Conservation (phyloP, 2,329 filamentous ascomycete species). For the Fusarium begoniae region DNA sequence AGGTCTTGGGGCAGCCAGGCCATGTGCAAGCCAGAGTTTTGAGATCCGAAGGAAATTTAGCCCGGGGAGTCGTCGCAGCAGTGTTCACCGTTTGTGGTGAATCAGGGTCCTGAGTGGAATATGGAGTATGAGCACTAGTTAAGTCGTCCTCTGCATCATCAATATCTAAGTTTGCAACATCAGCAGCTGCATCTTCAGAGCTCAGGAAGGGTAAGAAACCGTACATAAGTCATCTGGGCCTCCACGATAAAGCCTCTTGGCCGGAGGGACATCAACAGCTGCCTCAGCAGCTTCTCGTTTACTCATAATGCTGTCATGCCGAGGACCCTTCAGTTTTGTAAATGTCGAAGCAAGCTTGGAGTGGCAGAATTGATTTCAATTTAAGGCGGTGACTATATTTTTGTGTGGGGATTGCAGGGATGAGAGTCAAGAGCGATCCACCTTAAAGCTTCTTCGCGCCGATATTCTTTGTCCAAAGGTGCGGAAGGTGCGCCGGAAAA, state of each 20-base stretch:
- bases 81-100: slow-evolving; percentile 46
- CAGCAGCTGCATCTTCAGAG: slow-evolving; percentile 1
- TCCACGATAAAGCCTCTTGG: slow-evolving; percentile 41
- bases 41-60: slow-evolving; percentile 72
- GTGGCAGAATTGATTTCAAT: slow-evolving; percentile 47
- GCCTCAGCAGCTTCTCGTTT: slow-evolving; percentile 45
- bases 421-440: slow-evolving; percentile 4
- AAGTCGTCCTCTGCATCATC: slow-evolving; percentile 49
- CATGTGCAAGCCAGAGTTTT: slow-evolving; percentile 83
- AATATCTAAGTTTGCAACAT: slow-evolving; percentile 34
- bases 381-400: slow-evolving; percentile 49
- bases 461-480: neutral
- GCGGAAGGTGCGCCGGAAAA: slow-evolving; percentile 38
- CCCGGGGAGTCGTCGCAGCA: slow-evolving; percentile 53
- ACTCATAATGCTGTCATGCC: slow-evolving; percentile 45
- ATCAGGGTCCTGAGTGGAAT: slow-evolving; percentile 45
- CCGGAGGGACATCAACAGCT: slow-evolving; percentile 35
- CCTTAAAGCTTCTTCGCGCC: slow-evolving; percentile 1
- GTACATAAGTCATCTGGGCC: slow-evolving; percentile 38
- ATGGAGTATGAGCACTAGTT: slow-evolving; percentile 46
- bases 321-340: slow-evolving; percentile 8
- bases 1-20: slow-evolving; percentile 80
- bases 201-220: neutral
- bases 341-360: slow-evolving; percentile 12
- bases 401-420: slow-evolving; percentile 40